phyloP scores from a whole-genome alignment of 257 asterid species.

The Thymus quinquecostatus region DNA sequence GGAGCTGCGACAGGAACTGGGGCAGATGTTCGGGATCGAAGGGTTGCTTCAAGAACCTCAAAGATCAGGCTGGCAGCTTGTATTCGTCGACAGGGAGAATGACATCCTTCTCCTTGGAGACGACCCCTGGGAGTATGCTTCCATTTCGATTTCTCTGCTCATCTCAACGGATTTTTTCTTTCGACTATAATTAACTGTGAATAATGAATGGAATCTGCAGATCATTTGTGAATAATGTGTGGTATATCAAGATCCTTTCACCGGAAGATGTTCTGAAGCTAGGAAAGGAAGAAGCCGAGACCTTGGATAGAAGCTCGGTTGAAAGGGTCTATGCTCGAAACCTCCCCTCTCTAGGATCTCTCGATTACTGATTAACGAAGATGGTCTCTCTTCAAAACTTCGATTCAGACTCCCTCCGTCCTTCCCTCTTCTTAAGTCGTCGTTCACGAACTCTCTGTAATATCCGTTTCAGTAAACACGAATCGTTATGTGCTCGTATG shows the following conservation, averaged over 20 bases:
- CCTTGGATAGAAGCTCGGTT: slow-evolving; percentile 47
- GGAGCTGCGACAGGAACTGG: slow-evolving; percentile 90
- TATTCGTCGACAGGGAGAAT: slow-evolving; percentile 99
- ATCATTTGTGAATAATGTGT: slow-evolving; percentile 87
- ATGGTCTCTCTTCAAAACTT: slow-evolving; percentile 3
- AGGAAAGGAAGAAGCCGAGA: slow-evolving; percentile 72
- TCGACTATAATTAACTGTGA: no score
- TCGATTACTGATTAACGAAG: slow-evolving; percentile 4
- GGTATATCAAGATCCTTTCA: slow-evolving; percentile 95
- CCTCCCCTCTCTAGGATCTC: slow-evolving; percentile 19
- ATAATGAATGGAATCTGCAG: slow-evolving; percentile 39
- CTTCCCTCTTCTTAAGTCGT: background rate
- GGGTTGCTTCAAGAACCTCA: slow-evolving; percentile 98
- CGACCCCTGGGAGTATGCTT: slow-evolving; percentile 97
- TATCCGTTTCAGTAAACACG: background rate
- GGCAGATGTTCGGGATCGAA: slow-evolving; percentile 86
- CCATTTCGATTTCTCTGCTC: background rate
- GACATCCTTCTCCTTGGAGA: slow-evolving; percentile 99
- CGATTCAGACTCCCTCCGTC: background rate
- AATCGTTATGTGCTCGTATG: background rate
- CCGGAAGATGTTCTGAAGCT: slow-evolving; percentile 84
- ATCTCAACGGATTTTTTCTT: background rate
- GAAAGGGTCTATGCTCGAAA: slow-evolving; percentile 63
- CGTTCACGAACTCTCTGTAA: no score
- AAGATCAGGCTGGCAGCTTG: slow-evolving; percentile 99